Evolutionary conservation across 352 stramenopile species (phyloP), one percentile per base, ranked within the genome.

Genomic region (Hyaloperonospora arabidopsidis): DNA sequence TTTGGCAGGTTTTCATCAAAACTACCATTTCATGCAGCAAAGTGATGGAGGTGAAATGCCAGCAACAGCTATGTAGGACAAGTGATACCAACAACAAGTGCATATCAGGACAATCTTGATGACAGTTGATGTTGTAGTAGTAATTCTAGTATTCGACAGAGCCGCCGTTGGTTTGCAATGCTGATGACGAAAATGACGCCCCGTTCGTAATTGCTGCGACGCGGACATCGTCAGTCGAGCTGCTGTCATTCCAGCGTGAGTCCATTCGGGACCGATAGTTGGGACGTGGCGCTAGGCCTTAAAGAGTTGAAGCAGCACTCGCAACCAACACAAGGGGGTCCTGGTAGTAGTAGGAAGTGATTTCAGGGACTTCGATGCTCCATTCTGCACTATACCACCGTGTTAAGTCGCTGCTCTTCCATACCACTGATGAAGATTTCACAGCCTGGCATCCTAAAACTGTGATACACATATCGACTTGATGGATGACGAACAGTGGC

Each of bases 171-270:
- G 7, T 29, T 29, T 7, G 25, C 25, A 29, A 29, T 7, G 25
- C 25, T 29, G 25, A 7, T 29, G 25, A 29, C 25, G 25, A 29
- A 29, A 29, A 29, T 29, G 25, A 8, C 25, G 7, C 25, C 7
- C 3, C 7, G 25, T 65, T 41, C 58, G 58, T 36, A 45, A 60
- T 34, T 35, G 28, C 47, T 63, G 59, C 46, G 41, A 67, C 54
- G 44, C 35, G 45, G 45, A 19, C 22, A 52, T 61, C 52, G 32
- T 54, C 54, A 46, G 46, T 43, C 46, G 25, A 66, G 40, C 1
- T 19, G 35, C 36, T 52, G 14, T 44, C 7, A 39, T 57, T 55
- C 49, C 35, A 55, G 52, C 49, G 59, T 68, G 34, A 19, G 59
- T 62, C 59, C 43, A 68, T 68, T 38, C 36, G 45, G 7, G 15